These are phyloP conservation scores for Aspergillus ibericus DNA, from an alignment of 2,329 filamentous ascomycete species.

Conservation along the genomic window DNA sequence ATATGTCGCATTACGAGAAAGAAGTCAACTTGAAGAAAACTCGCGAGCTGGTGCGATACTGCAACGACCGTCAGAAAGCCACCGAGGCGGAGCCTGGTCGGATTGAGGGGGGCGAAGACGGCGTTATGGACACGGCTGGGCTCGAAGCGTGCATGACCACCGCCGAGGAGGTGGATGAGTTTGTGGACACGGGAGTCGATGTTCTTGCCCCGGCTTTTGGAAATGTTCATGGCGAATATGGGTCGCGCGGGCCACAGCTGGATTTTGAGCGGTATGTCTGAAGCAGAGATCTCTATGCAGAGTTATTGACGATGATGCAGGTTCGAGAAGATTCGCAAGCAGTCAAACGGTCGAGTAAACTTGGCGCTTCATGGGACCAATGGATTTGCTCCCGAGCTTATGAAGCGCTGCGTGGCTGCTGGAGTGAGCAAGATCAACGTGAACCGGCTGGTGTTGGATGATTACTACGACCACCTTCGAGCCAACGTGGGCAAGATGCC, in stretches of 20 bases:
- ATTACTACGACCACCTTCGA: slow-evolving; percentile 51
- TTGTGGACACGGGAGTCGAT: slow-evolving; percentile 69
- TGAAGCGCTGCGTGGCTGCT: slow-evolving; percentile 54
- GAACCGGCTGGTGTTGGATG: slow-evolving; percentile 56
- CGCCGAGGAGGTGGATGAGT: slow-evolving; percentile 67
- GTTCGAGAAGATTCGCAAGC: slow-evolving; percentile 49
- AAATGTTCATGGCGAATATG: slow-evolving; percentile 74
- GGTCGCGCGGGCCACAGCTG: slow-evolving; percentile 61
- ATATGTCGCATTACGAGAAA: slow-evolving; percentile 72
- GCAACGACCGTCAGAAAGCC: slow-evolving; percentile 64
- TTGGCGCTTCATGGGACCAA: slow-evolving; percentile 61
- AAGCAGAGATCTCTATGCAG: too few species aligned
- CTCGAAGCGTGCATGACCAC: slow-evolving; percentile 66
- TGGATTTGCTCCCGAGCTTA: slow-evolving; percentile 55
- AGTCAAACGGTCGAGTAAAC: slow-evolving; percentile 50
- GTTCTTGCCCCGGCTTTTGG: slow-evolving; percentile 74
- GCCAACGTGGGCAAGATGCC: slow-evolving; percentile 52
- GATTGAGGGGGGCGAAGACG: slow-evolving; percentile 73
- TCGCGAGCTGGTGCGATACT: slow-evolving; percentile 61
- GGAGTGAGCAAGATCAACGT: slow-evolving; percentile 60
- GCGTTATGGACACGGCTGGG: slow-evolving; percentile 67
- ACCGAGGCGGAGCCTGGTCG: slow-evolving; percentile 70
- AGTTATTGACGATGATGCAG: too few species aligned
- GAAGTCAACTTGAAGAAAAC: slow-evolving; percentile 68
- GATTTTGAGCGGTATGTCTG: slow-evolving; percentile 53